A percentile compares a stretch with the other conserved stretches of the same genome.
Conservation (phyloP, 257 asterid species). For the Solanum stenotomum region DNA sequence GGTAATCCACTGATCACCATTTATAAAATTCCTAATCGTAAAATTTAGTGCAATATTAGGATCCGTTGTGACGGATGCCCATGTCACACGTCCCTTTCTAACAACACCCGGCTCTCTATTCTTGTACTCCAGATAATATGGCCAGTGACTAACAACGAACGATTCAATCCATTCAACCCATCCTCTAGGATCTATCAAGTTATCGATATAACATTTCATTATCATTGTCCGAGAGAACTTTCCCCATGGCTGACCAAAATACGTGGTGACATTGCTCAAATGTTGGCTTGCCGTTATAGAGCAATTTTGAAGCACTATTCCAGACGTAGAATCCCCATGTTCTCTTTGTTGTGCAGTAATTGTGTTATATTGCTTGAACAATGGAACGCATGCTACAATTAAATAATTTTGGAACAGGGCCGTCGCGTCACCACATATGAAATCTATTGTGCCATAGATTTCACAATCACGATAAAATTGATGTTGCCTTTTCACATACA, state of each 20-base stretch:
- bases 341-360: not conserved
- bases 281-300: not conserved
- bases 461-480: conserved; percentile 5
- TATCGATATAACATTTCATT: not conserved
- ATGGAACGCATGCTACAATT: not conserved
- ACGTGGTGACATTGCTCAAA: not conserved
- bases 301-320: not conserved
- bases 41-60: not conserved
- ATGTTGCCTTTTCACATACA: not conserved
- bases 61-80: not conserved
- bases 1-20: not conserved
- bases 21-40: not conserved
- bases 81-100: not conserved
- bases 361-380: not conserved
- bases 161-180: not conserved
- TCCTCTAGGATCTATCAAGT: not conserved
- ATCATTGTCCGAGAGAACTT: not conserved
- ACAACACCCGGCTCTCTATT: not conserved
- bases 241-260: conserved; percentile 11
- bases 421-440: not conserved
- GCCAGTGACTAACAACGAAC: not conserved
- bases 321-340: not conserved
- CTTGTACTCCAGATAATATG: not conserved
- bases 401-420: not conserved
- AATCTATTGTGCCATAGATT: not conserved